Base-by-base conservation (phyloP, 2,329 filamentous ascomycete species). In the Aspergillus novofumigatus region DNA sequence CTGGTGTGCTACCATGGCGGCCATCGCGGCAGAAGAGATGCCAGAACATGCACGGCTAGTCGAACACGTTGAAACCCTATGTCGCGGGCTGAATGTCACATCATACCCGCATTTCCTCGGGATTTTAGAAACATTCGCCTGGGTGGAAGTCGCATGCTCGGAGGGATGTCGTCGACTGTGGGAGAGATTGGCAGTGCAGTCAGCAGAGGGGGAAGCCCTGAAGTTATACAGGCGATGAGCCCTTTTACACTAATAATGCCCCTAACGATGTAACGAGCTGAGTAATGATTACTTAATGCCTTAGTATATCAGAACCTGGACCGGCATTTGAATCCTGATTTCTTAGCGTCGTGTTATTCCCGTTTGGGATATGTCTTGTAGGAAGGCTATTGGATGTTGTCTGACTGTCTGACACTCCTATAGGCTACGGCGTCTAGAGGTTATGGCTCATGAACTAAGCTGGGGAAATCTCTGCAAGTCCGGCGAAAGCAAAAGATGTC, bases 61-160 rank as follows among this genome's bases (percentile, higher is more conserved):
- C 1, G 9, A n/a, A 10, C 47, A 55, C 3, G 21, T 48, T 1
- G 7, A 4, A 7, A 25, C 5, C 29, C n/a, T 58, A 0, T 49
- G 52, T 28, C 49, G 26, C 2, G 52, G 49, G 7, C 17, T 58
- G 49, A 14, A 52, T 3, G 21, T 58, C 10, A 5, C 10, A 3
- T 32, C n/a, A 1, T 26, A 48, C 11, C 3, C 20, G 4, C 14
- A 23, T 3, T 25, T 52, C 10, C 3, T 42, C 2, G 9, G 11
- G 6, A 3, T 55, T 11, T 42, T 58, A 6, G 48, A 41, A 8
- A 20, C 29, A 0, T 58, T 58, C 51, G 52, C 52, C 6, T 55
- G 56, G 56, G 52, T 50, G 26, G 56, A 55, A 4, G 23, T 44
- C n/a, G 41, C 41, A 5, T 44, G 41, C 10, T 20, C 41, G 3